Evolutionary conservation across 257 asterid species (phyloP).

Genomic region (Primulina eburnea): DNA sequence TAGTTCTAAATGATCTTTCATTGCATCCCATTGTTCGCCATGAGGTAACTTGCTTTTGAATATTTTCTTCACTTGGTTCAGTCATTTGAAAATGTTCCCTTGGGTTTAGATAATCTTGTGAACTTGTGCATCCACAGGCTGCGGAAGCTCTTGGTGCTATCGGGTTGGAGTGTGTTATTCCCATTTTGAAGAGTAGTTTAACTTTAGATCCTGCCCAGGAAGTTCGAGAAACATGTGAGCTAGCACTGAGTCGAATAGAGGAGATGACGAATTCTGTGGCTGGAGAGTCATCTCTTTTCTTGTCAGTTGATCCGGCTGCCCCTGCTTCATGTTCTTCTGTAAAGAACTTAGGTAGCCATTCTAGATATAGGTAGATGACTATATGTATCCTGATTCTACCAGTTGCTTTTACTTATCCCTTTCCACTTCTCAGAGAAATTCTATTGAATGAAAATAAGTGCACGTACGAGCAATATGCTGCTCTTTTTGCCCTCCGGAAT

Average conservation of each 20-base stretch:
- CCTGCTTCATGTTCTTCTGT: conserved; percentile 75
- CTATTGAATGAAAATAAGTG: too few species aligned
- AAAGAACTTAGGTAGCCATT: conserved; percentile 57
- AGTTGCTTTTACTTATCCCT: too few species aligned
- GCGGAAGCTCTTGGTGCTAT: conserved; percentile 86
- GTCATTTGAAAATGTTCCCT: background rate
- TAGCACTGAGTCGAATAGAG: conserved; percentile 86
- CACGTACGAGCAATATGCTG: too few species aligned
- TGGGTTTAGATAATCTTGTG: conserved; percentile 18
- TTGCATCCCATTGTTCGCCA: conserved; percentile 95
- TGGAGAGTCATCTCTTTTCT: conserved; percentile 64
- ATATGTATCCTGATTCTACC: background rate
- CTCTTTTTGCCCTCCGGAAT: too few species aligned
- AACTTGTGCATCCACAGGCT: conserved; percentile 43
- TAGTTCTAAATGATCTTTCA: conserved; percentile 70
- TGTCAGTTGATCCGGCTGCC: conserved; percentile 95
- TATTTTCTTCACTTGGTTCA: conserved; percentile 6
- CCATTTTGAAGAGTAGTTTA: conserved; percentile 59
- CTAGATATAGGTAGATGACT: background rate
- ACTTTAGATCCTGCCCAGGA: conserved; percentile 85
- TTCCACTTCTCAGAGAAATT: too few species aligned
- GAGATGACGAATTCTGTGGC: conserved; percentile 47
- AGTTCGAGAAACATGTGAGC: conserved; percentile 94
- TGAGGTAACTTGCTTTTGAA: conserved; percentile 38
- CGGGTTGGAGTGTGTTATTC: conserved; percentile 52